Percentiles rank a stretch among this genome's conserved stretches.
phyloP scores from a whole-genome alignment of 2,329 filamentous ascomycete species.

The Colletotrichum australisinense region DNA sequence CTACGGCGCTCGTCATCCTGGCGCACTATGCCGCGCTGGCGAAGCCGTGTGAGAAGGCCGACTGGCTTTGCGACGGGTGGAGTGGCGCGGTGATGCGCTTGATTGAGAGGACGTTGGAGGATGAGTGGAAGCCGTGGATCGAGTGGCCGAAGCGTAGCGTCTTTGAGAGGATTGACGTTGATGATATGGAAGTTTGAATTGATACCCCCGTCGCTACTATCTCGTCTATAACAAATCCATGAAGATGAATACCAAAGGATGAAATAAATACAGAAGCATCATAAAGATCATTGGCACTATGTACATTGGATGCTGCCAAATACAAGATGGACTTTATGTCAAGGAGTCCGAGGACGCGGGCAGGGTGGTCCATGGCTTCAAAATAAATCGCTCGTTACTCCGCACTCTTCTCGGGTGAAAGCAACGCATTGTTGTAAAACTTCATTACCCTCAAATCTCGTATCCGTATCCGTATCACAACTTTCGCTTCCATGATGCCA shows the following conservation, averaged over 20 bases:
- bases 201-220: not conserved
- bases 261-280: no score
- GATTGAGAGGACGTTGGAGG: slow-evolving; percentile 28
- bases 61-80: slow-evolving; percentile 36
- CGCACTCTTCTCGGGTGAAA: not conserved
- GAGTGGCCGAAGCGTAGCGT: slow-evolving; percentile 37
- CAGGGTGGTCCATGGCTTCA: not conserved
- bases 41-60: not conserved
- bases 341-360: not conserved
- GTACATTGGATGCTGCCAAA: no score
- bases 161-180: slow-evolving; percentile 31
- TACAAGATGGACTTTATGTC: not conserved
- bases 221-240: not conserved
- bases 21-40: slow-evolving; percentile 37
- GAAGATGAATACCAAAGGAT: not conserved
- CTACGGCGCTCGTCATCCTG: slow-evolving; percentile 37
- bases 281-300: no score
- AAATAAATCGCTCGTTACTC: not conserved
- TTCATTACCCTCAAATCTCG: not conserved
- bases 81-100: slow-evolving; percentile 31
- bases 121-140: slow-evolving; percentile 32
- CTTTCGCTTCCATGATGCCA: not conserved
- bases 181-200: slow-evolving; percentile 32
- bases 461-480: not conserved
- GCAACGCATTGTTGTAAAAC: not conserved